Conservation (phyloP, 371 early-diverging fungal genomes). For the Lichtheimia corymbifera region DNA sequence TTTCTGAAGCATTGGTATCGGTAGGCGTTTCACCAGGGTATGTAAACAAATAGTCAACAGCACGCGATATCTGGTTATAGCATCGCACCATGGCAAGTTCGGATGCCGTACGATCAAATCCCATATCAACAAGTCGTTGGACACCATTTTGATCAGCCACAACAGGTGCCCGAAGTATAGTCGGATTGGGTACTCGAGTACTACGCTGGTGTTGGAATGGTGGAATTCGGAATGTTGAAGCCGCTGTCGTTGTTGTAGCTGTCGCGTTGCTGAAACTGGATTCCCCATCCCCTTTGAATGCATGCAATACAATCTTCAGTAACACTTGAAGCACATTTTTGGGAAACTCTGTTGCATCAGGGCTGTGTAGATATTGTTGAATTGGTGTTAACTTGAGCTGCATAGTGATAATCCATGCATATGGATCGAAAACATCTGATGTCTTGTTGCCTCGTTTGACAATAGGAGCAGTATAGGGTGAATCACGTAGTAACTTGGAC, state of each 20-base stretch:
- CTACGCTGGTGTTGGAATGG: constrained; percentile 6
- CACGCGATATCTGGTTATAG: constrained; percentile 80
- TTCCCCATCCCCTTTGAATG: constrained; percentile 78
- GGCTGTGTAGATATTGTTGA: constrained; percentile 43
- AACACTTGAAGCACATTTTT: constrained; percentile 52
- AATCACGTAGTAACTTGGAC: constrained; percentile 65
- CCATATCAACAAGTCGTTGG: constrained; percentile 84
- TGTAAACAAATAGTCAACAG: constrained; percentile 86
- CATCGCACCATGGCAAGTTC: constrained; percentile 80
- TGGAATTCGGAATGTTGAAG: not conserved
- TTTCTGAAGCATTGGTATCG: not conserved
- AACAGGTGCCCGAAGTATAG: constrained; percentile 28
- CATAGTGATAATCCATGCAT: constrained; percentile 64
- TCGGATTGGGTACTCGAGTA: constrained; percentile 31
- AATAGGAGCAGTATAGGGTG: constrained; percentile 61
- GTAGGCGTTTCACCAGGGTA: constrained; percentile 62
- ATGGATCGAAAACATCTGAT: constrained; percentile 67
- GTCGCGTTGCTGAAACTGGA: constrained; percentile 30
- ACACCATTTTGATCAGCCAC: constrained; percentile 66
- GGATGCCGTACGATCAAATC: constrained; percentile 83
- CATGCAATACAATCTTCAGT: constrained; percentile 60
- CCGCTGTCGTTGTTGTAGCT: not conserved
- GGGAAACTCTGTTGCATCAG: constrained; percentile 44
- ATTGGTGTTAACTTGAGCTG: constrained; percentile 56
- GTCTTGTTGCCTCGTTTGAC: constrained; percentile 58